Conservation (phyloP, 2,329 filamentous ascomycete genomes). For the Aureobasidium melanogenum region DNA sequence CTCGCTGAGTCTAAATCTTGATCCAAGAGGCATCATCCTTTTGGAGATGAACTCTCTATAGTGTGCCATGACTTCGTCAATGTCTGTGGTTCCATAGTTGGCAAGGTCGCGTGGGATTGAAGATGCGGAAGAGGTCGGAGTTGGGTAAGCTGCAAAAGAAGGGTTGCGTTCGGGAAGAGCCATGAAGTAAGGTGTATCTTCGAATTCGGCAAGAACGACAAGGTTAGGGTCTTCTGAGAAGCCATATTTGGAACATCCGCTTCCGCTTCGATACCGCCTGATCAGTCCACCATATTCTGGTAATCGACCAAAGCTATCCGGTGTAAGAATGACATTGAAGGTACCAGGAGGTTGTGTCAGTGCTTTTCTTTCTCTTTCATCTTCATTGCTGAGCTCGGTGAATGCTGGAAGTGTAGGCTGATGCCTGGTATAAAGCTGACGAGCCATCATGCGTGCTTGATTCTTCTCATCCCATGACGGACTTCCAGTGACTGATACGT, state of each 20-base stretch:
- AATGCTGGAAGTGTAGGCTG: slow-evolving; percentile 41
- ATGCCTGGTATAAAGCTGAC: slow-evolving; percentile 3
- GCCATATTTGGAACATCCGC: background rate
- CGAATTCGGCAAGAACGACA: slow-evolving; percentile 9
- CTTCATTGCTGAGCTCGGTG: slow-evolving; percentile 43
- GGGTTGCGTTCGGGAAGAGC: background rate
- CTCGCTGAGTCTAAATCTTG: slow-evolving; percentile 2
- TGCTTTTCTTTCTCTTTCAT: slow-evolving; percentile 50
- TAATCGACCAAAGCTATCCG: slow-evolving; percentile 43
- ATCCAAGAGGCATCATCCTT: slow-evolving; percentile 12
- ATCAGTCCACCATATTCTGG: slow-evolving; percentile 37
- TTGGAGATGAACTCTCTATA: slow-evolving; percentile 12
- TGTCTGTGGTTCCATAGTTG: background rate
- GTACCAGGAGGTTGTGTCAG: slow-evolving; percentile 43
- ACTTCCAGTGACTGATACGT: slow-evolving; percentile 42
- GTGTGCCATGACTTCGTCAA: slow-evolving; percentile 2
- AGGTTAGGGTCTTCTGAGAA: background rate
- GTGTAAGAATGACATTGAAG: slow-evolving; percentile 47
- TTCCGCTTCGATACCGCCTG: background rate
- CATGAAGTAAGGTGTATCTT: slow-evolving; percentile 8
- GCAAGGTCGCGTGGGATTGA: background rate
- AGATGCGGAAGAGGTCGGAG: background rate
- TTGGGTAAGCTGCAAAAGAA: background rate
- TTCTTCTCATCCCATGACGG: slow-evolving; percentile 51
- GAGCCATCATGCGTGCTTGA: slow-evolving; percentile 26